Evolutionary conservation across 208 protist species (phyloP).

Genomic region (Trypanosoma grayi): DNA sequence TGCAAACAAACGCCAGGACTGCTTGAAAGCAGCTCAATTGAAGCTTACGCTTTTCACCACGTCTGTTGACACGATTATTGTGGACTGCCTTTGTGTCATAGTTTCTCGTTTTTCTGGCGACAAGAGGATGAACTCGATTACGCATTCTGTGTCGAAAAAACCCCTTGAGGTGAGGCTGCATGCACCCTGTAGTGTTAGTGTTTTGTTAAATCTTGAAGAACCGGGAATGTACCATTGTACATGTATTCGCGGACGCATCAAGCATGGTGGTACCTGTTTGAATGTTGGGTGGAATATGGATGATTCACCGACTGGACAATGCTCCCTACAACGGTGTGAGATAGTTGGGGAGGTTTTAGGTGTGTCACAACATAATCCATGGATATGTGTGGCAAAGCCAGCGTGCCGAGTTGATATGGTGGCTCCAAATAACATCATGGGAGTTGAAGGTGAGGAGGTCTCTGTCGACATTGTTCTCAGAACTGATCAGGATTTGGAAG

Average conservation of each 20-base stretch:
- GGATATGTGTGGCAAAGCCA: conserved; percentile 33
- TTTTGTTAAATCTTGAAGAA: conserved; percentile 25
- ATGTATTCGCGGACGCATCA: conserved; percentile 31
- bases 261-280: conserved; percentile 18
- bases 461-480: conserved; percentile 33
- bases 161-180: conserved; percentile 2
- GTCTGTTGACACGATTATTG: conserved; percentile 14
- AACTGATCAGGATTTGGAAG: conserved; percentile 20
- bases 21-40: conserved; percentile 1
- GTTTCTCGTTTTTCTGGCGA: conserved; percentile 6
- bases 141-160: not conserved
- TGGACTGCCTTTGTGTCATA: conserved; percentile 13
- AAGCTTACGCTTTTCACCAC: conserved; percentile 14
- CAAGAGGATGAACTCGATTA: not conserved
- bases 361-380: conserved; percentile 14
- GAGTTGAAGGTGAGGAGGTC: conserved; percentile 55
- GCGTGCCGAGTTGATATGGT: conserved; percentile 33
- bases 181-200: not conserved
- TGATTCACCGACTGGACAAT: conserved; percentile 7
- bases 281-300: conserved; percentile 27
- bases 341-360: not conserved
- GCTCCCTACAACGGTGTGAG: not conserved
- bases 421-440: conserved; percentile 33
- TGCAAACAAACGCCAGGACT: conserved; percentile 11
- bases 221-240: conserved; percentile 40